Conservation (phyloP, 148 eudicot genomes). For the Cornus controversa region DNA sequence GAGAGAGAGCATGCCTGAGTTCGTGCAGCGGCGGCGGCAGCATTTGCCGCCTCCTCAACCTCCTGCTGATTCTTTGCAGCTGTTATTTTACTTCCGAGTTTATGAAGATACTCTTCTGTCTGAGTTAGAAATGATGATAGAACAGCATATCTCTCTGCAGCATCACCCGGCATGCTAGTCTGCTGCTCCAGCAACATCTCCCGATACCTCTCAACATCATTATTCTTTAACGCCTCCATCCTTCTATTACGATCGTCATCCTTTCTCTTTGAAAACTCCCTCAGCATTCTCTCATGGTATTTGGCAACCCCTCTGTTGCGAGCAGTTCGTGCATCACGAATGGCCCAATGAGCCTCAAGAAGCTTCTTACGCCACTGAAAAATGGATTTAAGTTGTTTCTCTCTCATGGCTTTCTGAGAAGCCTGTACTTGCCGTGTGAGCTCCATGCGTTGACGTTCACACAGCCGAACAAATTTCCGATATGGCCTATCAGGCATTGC, state of each 20-base stretch:
- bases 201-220: slow-evolving; percentile 95
- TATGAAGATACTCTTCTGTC: slow-evolving; percentile 95
- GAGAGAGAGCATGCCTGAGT: slow-evolving; percentile 61
- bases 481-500: slow-evolving; percentile 94
- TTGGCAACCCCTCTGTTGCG: slow-evolving; percentile 96
- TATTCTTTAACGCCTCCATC: slow-evolving; percentile 98
- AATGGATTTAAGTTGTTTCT: slow-evolving; percentile 87
- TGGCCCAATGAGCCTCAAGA: slow-evolving; percentile 94
- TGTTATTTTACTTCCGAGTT: slow-evolving; percentile 91
- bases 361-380: slow-evolving; percentile 98
- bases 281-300: slow-evolving; percentile 93
- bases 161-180: slow-evolving; percentile 90
- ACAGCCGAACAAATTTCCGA: slow-evolving; percentile 81
- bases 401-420: slow-evolving; percentile 84
- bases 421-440: slow-evolving; percentile 88
- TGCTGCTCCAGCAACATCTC: slow-evolving; percentile 98
- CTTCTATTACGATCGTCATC: slow-evolving; percentile 85
- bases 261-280: slow-evolving; percentile 94
- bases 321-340: slow-evolving; percentile 95
- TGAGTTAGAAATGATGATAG: slow-evolving; percentile 92
- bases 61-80: slow-evolving; percentile 97
- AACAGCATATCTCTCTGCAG: slow-evolving; percentile 90
- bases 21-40: slow-evolving; percentile 84
- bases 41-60: slow-evolving; percentile 93
- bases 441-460: slow-evolving; percentile 95